Base-by-base conservation (phyloP, 2,329 filamentous ascomycete genomes). In the Graphiopsis chlorocephala region DNA sequence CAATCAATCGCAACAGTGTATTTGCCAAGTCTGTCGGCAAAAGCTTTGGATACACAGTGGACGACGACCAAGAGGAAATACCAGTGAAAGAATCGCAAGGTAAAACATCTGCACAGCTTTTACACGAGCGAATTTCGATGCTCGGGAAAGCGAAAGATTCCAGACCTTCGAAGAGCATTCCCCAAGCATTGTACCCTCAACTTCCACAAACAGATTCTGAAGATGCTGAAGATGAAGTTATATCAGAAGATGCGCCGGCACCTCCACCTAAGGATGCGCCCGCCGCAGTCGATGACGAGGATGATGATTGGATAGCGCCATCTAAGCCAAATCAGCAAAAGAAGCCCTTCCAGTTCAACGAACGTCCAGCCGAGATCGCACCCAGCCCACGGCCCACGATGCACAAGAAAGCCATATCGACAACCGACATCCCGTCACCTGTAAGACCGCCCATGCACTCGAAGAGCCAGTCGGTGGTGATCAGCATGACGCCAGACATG, bases 101-200 rank as follows among this genome's bases (percentile, higher is more conserved):
- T 78, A 96, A 96, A 76, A 93, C 92, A 0, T 96, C 95, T n/a
- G 97, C 95, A 0, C 93, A 98, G 76, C 85, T 91, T 50, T 82
- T 99, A 17, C 93, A 97, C 69, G 94, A 98, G 72, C 92, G 93
- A 71, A 98, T 99, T 71, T 96, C 88, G 67, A 86, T 88, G 83
- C 82, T 90, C 45, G 85, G 85, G 38, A 82, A 88, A 77, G 79
- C 84, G 66, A 75, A 80, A 72, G 75, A 82, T 78, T 79, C 57
- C 73, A 79, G 75, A 38, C 69, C 79, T 20, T 74, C 77, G 2
- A 82, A 79, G 68, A 77, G 77, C 33, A 75, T 78, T 26, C 72
- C 77, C 23, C 69, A 72, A 55, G 69, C 64, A 45, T 48, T 68
- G 31, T 82, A 82, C 66, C 79, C 80, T 10, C 75, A 75, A 50